phyloP scores from a whole-genome alignment of 202 grass and related monocot species.

The Alloteropsis angusta region DNA sequence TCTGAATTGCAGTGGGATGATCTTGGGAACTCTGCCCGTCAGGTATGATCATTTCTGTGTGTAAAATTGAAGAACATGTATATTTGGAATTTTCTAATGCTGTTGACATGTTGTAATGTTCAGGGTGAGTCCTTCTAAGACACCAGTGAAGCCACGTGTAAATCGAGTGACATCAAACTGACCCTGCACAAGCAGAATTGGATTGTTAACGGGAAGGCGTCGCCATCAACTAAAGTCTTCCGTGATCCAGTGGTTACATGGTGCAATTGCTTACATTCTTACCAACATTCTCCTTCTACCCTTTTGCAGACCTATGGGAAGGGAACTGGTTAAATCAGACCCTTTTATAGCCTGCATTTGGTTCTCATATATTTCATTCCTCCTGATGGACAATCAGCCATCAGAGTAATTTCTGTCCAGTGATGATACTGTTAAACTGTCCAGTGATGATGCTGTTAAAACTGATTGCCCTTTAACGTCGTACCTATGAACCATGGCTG shows the following conservation, averaged over 20 bases:
- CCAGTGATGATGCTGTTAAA: not conserved
- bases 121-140: constrained; percentile 99
- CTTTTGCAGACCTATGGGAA: constrained; percentile 24
- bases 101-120: constrained; percentile 18
- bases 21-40: constrained; percentile 74
- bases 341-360: constrained; percentile 10
- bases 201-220: constrained; percentile 43
- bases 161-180: constrained; percentile 46
- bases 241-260: constrained; percentile 24
- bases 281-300: constrained; percentile 16
- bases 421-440: not conserved
- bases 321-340: constrained; percentile 33
- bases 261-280: constrained; percentile 29
- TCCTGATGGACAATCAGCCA: constrained; percentile 14
- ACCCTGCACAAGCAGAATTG: constrained; percentile 23
- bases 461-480: constrained; percentile 9
- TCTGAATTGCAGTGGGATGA: constrained; percentile 80
- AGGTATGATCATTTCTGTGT: constrained; percentile 37
- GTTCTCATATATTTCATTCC: not conserved
- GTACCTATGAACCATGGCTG: not conserved
- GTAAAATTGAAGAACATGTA: not conserved
- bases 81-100: constrained; percentile 30
- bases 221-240: constrained; percentile 31
- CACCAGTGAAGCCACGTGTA: constrained; percentile 64
- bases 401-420: constrained; percentile 9